Base-by-base conservation (phyloP, 2,329 filamentous ascomycete species). In the Xylariaceae sp. region DNA sequence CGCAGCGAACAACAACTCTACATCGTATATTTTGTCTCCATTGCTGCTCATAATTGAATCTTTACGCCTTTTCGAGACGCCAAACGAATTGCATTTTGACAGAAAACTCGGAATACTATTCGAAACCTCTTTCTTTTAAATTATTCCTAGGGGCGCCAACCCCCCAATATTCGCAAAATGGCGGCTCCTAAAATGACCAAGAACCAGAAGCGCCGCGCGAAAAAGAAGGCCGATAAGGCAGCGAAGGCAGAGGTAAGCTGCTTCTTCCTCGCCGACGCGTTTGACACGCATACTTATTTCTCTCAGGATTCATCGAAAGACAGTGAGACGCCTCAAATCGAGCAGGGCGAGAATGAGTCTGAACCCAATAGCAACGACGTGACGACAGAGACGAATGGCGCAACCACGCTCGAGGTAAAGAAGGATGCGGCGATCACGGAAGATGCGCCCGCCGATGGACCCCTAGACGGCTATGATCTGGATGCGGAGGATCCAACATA, bases 221-320 rank as follows among this genome's bases (percentile, higher is more conserved):
- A 93, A 80, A 96, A 94, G 84, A 97, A 96, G 86, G 89, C 91
- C 69, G 85, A 90, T 72, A 95, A 95, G 78, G 86, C 86, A 70
- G 76, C 84, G 66, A 77, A 82, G 55, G 77, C 82, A 73, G 78
- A 85, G 68, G 83, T 84, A 57, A 64, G 74, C 66, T 34, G 73
- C 64, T 7, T 50, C 54, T 53, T 47, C 51, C 45, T 35, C 4
- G 13, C 23, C 15, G 7, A 42, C 9, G 35, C 11, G 6, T 35
- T 52, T 13, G 6, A 44, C 48, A 5, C 35, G 9, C 17, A 39
- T 15, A 3, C 65, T 61, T 56, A 61, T 64, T 49, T 49, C 15
- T 49, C 51, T n/a, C 17, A 68, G 67, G 64, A 68, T 51, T n/a
- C 64, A 50, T 52, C 58, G 55, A 66, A 67, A 57, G 59, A 62